phyloP scores from a whole-genome alignment of 768 basidiomycete species.

The Russula emetica region DNA sequence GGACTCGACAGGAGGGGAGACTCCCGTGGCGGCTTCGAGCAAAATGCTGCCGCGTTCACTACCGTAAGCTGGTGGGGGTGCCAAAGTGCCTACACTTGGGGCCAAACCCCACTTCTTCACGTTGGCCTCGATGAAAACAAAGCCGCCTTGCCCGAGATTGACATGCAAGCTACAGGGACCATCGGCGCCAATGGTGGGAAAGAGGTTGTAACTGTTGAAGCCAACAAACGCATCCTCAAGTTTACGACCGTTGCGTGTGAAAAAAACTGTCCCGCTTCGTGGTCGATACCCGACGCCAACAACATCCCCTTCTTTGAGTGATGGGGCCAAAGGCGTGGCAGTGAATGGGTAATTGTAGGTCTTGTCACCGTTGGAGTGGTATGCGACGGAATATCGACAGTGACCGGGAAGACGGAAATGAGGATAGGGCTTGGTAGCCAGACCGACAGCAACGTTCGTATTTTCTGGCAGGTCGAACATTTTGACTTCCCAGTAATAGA shows the following conservation, averaged over 20 bases:
- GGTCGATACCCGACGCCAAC: slow-evolving; percentile 95
- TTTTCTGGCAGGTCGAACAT: slow-evolving; percentile 92
- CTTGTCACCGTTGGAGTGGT: slow-evolving; percentile 95
- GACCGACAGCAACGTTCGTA: slow-evolving; percentile 86
- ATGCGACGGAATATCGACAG: slow-evolving; percentile 85
- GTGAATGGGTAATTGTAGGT: slow-evolving; percentile 97
- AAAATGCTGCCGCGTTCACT: slow-evolving; percentile 95
- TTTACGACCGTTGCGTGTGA: slow-evolving; percentile 95
- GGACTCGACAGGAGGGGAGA: slow-evolving; percentile 37
- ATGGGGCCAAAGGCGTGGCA: slow-evolving; percentile 72
- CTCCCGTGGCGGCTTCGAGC: slow-evolving; percentile 74
- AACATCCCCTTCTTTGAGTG: slow-evolving; percentile 90
- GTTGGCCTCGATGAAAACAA: slow-evolving; percentile 99
- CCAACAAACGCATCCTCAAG: slow-evolving; percentile 95
- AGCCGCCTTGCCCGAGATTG: slow-evolving; percentile 96
- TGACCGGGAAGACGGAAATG: slow-evolving; percentile 88
- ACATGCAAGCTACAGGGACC: slow-evolving; percentile 96
- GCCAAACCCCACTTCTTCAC: slow-evolving; percentile 99
- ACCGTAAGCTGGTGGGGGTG: slow-evolving; percentile 97
- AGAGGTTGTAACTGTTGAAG: slow-evolving; percentile 85
- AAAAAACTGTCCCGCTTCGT: slow-evolving; percentile 96
- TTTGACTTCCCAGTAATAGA: slow-evolving; percentile 99
- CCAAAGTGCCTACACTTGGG: slow-evolving; percentile 93
- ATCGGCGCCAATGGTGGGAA: slow-evolving; percentile 95
- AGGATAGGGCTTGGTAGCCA: slow-evolving; percentile 97